Percentiles rank a stretch among this genome's conserved stretches.
Evolutionary conservation across 2,329 filamentous ascomycete genomes (phyloP).

Genomic region (Didymella lethalis): DNA sequence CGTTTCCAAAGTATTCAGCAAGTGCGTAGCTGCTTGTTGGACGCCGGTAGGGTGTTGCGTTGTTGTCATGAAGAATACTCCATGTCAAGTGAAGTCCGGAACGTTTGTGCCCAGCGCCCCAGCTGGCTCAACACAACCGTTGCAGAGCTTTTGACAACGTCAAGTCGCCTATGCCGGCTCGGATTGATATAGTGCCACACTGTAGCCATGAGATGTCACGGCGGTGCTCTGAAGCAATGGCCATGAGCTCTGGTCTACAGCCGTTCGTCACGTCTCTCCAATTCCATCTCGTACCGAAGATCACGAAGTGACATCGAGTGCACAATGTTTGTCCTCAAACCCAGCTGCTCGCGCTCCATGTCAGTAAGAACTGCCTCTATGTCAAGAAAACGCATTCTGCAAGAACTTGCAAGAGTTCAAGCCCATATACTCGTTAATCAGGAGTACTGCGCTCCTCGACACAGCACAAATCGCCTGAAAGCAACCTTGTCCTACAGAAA

Average conservation of each 20-base stretch:
- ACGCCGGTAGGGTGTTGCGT: background rate
- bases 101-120: background rate
- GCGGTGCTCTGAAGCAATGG: background rate
- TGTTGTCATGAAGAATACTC: background rate
- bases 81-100: background rate
- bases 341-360: background rate
- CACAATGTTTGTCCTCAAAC: background rate
- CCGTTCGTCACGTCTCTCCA: background rate
- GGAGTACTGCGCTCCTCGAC: background rate
- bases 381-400: background rate
- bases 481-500: background rate
- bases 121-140: background rate
- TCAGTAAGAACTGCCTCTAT: background rate
- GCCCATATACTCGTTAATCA: background rate
- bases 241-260: background rate
- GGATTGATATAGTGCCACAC: too few species aligned
- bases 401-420: background rate
- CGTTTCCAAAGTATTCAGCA: background rate
- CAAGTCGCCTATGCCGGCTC: background rate
- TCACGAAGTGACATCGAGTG: too few species aligned
- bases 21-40: background rate
- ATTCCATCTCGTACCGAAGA: too few species aligned
- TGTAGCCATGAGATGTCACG: background rate
- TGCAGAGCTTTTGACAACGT: background rate
- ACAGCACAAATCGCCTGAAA: background rate